Base-by-base conservation (phyloP, 2,329 filamentous ascomycete species). In the Fusarium paranaense region DNA sequence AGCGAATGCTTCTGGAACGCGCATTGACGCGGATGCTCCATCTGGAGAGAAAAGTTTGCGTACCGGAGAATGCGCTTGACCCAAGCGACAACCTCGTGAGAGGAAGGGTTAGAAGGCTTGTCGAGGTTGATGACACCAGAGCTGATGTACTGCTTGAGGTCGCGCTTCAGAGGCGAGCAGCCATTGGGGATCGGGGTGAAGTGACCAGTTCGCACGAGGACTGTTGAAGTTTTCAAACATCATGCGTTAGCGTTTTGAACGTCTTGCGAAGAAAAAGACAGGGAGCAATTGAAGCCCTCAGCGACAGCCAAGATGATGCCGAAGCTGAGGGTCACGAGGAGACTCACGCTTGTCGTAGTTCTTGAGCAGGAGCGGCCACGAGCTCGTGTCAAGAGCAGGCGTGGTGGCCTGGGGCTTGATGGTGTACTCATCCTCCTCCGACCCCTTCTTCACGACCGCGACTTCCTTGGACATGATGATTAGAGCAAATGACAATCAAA, bases 21-120 rank as follows among this genome's bases (percentile, higher is more conserved):
- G 64, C 69, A 50, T 67, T 69, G 62, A 60, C 71, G 69, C 72
- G 64, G 35, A 42, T 40, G 37, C 38, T 57, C 50, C 27, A 32
- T 54, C 11, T 6, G 18, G 25, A 22, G 52, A 32, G 35, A 52
- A 35, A 65, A 57, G 30, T 65, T 63, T 60, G 81, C 85, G 75
- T 90, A 95, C 93, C 93, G 92, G 66, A 99, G 89, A 80, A 98
- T 98, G 80, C 96, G 93, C 92, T 99, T 99, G 79, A 98, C 94
- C 97, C 97, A 99, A 77, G 97, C 96, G 81, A 99, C 97, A 76
- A 99, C 97, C 89, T 99, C 97, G 90, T 99, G 97, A 81, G 93
- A 97, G 77, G 95, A 98, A 64, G 96, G 96, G 88, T 99, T 99
- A 62, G 95, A 97, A 67, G 96, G 97, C 88, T 85, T 85, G 76